These are phyloP conservation scores for Yamadazyma buinensis DNA, from an alignment of 1,139 yeast genomes.

Conservation along the genomic window DNA sequence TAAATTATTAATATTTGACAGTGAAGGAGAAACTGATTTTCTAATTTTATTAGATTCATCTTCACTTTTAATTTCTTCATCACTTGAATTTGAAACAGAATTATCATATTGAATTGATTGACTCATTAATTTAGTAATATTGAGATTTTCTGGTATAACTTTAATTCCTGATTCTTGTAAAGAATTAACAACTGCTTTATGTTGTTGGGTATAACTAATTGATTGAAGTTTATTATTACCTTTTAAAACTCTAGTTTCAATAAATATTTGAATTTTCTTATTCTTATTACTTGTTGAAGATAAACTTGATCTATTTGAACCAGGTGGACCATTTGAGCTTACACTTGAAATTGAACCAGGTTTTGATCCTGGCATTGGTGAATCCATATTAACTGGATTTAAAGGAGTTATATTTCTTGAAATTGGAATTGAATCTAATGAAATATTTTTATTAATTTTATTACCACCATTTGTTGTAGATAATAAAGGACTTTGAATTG, in stretches of 20 bases:
- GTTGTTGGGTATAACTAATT: slow-evolving; percentile 27
- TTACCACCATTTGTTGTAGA: not conserved
- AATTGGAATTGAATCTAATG: not conserved
- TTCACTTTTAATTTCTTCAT: not conserved
- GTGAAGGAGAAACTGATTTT: no score
- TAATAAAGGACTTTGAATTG: not conserved
- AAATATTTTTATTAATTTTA: not conserved
- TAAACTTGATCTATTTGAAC: not conserved
- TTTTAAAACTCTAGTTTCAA: slow-evolving; percentile 21
- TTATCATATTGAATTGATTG: slow-evolving; percentile 8
- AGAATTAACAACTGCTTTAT: slow-evolving; percentile 22
- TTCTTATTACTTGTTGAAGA: not conserved
- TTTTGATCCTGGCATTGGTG: not conserved
- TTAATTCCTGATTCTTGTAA: slow-evolving; percentile 18
- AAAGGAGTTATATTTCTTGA: not conserved
- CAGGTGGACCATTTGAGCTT: not conserved
- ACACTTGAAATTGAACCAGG: not conserved
- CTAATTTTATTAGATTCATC: not conserved
- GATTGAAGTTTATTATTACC: slow-evolving; percentile 24
- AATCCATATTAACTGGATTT: not conserved
- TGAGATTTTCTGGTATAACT: slow-evolving; percentile 16
- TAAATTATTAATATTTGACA: slow-evolving; percentile 12
- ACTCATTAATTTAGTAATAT: slow-evolving; percentile 19
- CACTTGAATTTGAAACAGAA: not conserved
- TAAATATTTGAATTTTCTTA: slow-evolving; percentile 11